phyloP scores from a whole-genome alignment of 257 asterid genomes.

The Leonotis leonurus region DNA sequence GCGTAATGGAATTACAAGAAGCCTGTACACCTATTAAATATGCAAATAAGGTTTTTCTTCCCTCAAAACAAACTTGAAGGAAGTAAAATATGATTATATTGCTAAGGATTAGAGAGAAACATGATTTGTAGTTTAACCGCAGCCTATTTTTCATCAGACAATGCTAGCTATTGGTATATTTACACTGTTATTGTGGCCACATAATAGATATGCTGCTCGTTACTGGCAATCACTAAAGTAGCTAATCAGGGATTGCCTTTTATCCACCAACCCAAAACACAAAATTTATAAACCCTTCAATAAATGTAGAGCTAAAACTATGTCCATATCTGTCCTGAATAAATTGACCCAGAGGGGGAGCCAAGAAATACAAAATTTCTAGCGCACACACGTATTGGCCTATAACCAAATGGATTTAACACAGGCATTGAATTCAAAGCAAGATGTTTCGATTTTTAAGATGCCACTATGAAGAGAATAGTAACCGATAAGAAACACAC shows the following conservation, averaged over 20 bases:
- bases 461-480: neutral
- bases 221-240: neutral
- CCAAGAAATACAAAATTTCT: neutral
- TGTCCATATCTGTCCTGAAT: neutral
- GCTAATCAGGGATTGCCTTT: neutral
- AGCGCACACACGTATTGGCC: neutral
- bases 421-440: slow-evolving; percentile 2
- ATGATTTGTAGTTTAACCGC: neutral
- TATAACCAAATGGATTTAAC: neutral
- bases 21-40: neutral
- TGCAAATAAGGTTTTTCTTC: neutral
- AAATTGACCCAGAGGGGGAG: neutral
- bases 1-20: slow-evolving; percentile 2
- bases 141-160: neutral
- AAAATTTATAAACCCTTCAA: neutral
- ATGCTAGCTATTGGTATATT: neutral
- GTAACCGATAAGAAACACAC: neutral
- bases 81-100: neutral
- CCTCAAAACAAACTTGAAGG: neutral
- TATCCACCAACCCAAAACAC: neutral
- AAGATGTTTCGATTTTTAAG: neutral
- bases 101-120: neutral
- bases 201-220: neutral
- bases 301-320: neutral
- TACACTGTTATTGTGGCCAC: neutral